These are phyloP conservation scores for Fusarium anguioides DNA, from an alignment of 2,329 filamentous ascomycete species.

Conservation along the genomic window DNA sequence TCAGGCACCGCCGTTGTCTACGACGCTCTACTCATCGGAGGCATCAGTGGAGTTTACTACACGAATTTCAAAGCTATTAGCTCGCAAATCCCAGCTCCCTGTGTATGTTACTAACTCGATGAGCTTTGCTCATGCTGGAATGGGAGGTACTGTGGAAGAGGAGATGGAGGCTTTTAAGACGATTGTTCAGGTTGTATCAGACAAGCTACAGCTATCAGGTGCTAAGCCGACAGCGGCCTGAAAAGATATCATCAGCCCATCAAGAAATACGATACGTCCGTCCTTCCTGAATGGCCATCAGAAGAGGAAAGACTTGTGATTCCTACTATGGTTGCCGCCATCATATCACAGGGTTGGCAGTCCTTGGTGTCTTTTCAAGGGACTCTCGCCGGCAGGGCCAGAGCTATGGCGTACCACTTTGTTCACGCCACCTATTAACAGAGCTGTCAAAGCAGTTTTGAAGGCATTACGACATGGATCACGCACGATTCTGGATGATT, in stretches of 20 bases:
- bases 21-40: constrained; percentile 80
- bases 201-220: constrained; percentile 42
- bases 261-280: not conserved
- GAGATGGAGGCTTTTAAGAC: constrained; percentile 89
- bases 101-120: constrained; percentile 94
- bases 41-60: constrained; percentile 87
- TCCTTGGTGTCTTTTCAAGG: not conserved
- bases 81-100: constrained; percentile 76
- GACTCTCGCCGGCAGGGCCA: not conserved
- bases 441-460: constrained; percentile 35
- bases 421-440: constrained; percentile 8
- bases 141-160: constrained; percentile 88
- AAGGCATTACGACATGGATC: constrained; percentile 31
- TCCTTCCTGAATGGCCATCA: not conserved
- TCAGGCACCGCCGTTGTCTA: constrained; percentile 74
- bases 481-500: constrained; percentile 26
- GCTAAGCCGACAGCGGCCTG: constrained; percentile 10
- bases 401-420: not conserved
- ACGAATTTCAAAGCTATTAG: constrained; percentile 84
- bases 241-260: not conserved
- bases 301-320: not conserved
- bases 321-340: not conserved
- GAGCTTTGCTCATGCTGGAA: constrained; percentile 76
- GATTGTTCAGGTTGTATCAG: constrained; percentile 74
- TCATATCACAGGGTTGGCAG: not conserved